Evolutionary conservation across 1,284 basidiomycete species (phyloP).

Genomic region (Cystobasidium pallidum): DNA sequence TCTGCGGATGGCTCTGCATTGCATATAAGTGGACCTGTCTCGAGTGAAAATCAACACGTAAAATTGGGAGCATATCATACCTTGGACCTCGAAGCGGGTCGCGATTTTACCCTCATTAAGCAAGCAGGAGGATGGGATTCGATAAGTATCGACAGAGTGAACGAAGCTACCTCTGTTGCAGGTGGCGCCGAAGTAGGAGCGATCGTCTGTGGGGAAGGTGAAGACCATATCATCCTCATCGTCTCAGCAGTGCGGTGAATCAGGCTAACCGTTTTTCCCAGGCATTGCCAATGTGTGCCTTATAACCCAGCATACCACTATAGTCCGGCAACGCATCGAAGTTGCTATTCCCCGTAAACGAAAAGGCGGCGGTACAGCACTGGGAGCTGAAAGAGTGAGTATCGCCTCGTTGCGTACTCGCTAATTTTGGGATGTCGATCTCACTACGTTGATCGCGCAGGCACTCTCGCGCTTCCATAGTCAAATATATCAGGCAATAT

Average conservation of each 20-base stretch:
- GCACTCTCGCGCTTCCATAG: slow-evolving; percentile 46
- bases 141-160: slow-evolving; percentile 76
- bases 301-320: slow-evolving; percentile 94
- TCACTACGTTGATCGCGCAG: slow-evolving; percentile 23
- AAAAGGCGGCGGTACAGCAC: slow-evolving; percentile 69
- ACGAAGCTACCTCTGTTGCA: slow-evolving; percentile 87
- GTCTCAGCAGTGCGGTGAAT: not conserved
- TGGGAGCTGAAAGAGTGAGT: slow-evolving; percentile 74
- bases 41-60: slow-evolving; percentile 87
- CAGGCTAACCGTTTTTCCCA: slow-evolving; percentile 51
- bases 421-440: not conserved
- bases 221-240: not conserved
- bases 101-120: slow-evolving; percentile 92
- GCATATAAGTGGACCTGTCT: slow-evolving; percentile 85
- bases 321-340: slow-evolving; percentile 88
- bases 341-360: slow-evolving; percentile 89
- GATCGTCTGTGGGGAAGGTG: slow-evolving; percentile 89
- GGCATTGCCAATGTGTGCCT: slow-evolving; percentile 92
- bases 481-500: slow-evolving; percentile 77
- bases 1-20: slow-evolving; percentile 60
- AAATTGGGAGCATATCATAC: slow-evolving; percentile 95
- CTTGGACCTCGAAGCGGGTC: slow-evolving; percentile 86
- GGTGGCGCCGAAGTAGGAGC: slow-evolving; percentile 95
- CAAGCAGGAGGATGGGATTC: slow-evolving; percentile 79
- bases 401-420: not conserved